These are phyloP conservation scores for Psidium friedrichsthalianum DNA, from an alignment of 345 rosid species.

Conservation along the genomic window DNA sequence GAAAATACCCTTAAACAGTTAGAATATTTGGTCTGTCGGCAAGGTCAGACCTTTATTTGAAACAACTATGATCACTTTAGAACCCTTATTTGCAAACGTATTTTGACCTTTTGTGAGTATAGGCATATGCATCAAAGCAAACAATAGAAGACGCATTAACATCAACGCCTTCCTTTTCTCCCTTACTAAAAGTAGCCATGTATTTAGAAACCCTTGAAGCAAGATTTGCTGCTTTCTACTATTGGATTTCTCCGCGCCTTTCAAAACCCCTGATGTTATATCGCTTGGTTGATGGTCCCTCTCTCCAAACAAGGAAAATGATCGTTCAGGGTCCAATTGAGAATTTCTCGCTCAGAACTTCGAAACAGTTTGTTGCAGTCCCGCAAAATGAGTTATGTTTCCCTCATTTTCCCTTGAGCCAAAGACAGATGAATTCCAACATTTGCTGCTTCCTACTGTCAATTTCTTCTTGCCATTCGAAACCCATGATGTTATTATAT, in stretches of 20 bases:
- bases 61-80: no score
- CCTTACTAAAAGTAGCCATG: background rate
- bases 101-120: background rate
- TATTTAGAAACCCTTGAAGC: background rate
- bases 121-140: background rate
- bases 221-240: background rate
- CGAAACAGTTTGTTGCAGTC: background rate
- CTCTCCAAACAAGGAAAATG: background rate
- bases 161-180: background rate
- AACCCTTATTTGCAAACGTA: background rate
- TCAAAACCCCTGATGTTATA: background rate
- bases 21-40: no score
- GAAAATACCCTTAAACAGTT: no score
- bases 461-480: background rate
- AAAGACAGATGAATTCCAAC: background rate
- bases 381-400: background rate
- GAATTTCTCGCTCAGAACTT: background rate
- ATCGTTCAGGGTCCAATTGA: background rate
- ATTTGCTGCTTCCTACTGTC: background rate
- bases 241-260: background rate
- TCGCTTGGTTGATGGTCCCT: background rate
- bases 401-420: background rate
- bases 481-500: background rate
- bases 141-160: background rate
- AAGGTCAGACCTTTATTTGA: no score